Evolutionary conservation across 2,329 filamentous ascomycete genomes (phyloP).

Genomic region (Mycosphaerelloides madeirae): DNA sequence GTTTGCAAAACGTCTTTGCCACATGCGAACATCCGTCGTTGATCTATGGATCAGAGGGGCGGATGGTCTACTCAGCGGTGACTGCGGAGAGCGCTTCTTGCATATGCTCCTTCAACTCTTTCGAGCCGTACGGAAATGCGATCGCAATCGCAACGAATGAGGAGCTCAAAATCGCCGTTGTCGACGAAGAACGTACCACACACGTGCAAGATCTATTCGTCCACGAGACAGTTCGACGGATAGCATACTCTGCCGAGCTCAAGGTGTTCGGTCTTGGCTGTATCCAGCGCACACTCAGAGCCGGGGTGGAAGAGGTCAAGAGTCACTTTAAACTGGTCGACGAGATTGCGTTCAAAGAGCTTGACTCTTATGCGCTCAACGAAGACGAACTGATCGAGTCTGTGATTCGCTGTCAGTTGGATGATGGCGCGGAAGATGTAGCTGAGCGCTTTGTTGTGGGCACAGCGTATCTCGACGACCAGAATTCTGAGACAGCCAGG

Average conservation of each 20-base stretch:
- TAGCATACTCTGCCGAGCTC: conserved; percentile 76
- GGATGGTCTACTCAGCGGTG: conserved; percentile 88
- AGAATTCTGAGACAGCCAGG: conserved; percentile 49
- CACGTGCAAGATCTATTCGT: conserved; percentile 79
- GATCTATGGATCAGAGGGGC: conserved; percentile 83
- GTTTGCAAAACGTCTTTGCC: conserved; percentile 77
- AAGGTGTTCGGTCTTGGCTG: conserved; percentile 84
- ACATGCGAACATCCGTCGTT: conserved; percentile 91
- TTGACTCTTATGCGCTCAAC: conserved; percentile 65
- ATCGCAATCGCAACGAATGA: conserved; percentile 69
- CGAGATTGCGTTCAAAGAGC: conserved; percentile 76
- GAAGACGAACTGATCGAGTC: conserved; percentile 76
- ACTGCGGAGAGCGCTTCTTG: conserved; percentile 80
- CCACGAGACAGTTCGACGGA: conserved; percentile 75
- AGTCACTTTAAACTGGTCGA: conserved; percentile 87
- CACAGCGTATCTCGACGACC: conserved; percentile 69
- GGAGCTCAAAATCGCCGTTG: conserved; percentile 71
- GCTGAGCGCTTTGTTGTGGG: conserved; percentile 86
- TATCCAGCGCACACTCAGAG: conserved; percentile 66
- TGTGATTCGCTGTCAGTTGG: conserved; percentile 71
- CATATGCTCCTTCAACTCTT: conserved; percentile 74
- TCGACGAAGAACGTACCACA: conserved; percentile 81
- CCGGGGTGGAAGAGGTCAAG: conserved; percentile 68
- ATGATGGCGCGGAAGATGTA: conserved; percentile 51
- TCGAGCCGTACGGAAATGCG: conserved; percentile 69